These are phyloP conservation scores for Hygrocybe punicea DNA, from an alignment of 768 basidiomycete species.

Conservation along the genomic window DNA sequence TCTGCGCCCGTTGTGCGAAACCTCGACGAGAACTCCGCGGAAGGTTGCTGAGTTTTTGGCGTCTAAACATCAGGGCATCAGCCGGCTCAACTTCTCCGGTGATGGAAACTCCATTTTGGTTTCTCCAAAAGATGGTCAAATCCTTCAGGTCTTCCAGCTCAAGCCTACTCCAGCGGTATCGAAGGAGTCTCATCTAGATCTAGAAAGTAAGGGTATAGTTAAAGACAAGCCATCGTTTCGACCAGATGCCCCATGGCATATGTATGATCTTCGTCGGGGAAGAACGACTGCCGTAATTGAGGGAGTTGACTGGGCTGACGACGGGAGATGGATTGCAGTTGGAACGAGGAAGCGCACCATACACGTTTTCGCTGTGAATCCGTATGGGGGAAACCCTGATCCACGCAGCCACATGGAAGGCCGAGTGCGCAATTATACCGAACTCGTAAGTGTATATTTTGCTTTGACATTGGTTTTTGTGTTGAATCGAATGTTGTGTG, in stretches of 20 bases:
- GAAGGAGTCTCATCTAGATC: background rate
- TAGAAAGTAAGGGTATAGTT: background rate
- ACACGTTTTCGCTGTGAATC: conserved; percentile 75
- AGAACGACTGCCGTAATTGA: conserved; percentile 65
- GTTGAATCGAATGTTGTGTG: background rate
- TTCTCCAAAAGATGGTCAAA: conserved; percentile 54
- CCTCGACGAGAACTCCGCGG: conserved; percentile 28
- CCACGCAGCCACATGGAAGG: conserved; percentile 57
- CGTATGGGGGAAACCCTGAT: conserved; percentile 69
- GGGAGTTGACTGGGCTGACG: conserved; percentile 47
- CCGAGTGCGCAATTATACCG: conserved; percentile 51
- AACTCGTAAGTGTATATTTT: conserved; percentile 40
- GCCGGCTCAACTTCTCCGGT: conserved; percentile 38
- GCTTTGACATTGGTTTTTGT: background rate
- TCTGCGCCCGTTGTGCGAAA: conserved; percentile 33
- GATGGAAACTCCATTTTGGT: conserved; percentile 56
- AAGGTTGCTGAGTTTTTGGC: conserved; percentile 44
- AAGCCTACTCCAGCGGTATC: conserved; percentile 18
- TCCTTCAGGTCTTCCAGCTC: conserved; percentile 46
- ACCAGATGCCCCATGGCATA: conserved; percentile 43
- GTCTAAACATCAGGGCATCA: conserved; percentile 45
- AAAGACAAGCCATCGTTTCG: background rate
- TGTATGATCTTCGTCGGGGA: conserved; percentile 72
- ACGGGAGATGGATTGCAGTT: conserved; percentile 67
- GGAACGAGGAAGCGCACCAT: conserved; percentile 61